Conservation (phyloP, 2,329 filamentous ascomycete species). For the Cadophora sp. region DNA sequence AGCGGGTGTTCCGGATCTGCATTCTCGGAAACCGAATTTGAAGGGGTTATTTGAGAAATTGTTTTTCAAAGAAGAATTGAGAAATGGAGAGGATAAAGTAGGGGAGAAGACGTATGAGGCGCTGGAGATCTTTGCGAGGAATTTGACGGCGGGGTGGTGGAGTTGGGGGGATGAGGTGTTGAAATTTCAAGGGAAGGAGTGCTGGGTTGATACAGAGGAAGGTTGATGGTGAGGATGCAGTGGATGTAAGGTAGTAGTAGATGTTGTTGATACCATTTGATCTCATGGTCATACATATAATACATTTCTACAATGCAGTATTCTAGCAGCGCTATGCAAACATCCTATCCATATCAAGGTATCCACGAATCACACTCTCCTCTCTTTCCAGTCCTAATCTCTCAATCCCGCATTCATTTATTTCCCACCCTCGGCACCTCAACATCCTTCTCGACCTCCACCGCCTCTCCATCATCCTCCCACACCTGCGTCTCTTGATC, state of each 20-base stretch:
- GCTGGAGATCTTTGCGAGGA: slow-evolving; percentile 80
- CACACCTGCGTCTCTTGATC: slow-evolving; percentile 43
- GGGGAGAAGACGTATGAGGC: slow-evolving; percentile 55
- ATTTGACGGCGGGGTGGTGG: slow-evolving; percentile 78
- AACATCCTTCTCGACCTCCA: slow-evolving; percentile 43
- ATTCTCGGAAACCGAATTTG: slow-evolving; percentile 80
- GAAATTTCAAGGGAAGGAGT: slow-evolving; percentile 67
- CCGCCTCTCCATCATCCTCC: slow-evolving; percentile 46
- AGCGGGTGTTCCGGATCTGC: slow-evolving; percentile 74
- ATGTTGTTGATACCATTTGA: slow-evolving; percentile 21
- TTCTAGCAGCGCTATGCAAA: background rate
- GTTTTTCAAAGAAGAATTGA: background rate
- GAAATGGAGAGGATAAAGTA: slow-evolving; percentile 43
- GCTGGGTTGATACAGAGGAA: slow-evolving; percentile 45
- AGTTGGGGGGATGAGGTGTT: slow-evolving; percentile 78
- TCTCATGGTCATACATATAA: slow-evolving; percentile 34
- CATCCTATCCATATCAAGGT: background rate
- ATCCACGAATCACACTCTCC: background rate
- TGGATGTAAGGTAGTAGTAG: too few species aligned
- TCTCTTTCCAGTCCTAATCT: background rate
- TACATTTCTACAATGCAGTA: slow-evolving; percentile 25
- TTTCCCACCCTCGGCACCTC: slow-evolving; percentile 18
- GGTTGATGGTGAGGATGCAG: too few species aligned
- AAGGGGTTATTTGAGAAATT: slow-evolving; percentile 63
- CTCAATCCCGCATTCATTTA: slow-evolving; percentile 29